phyloP scores from a whole-genome alignment of 2,329 filamentous ascomycete species.

The Colletotrichum sp. region DNA sequence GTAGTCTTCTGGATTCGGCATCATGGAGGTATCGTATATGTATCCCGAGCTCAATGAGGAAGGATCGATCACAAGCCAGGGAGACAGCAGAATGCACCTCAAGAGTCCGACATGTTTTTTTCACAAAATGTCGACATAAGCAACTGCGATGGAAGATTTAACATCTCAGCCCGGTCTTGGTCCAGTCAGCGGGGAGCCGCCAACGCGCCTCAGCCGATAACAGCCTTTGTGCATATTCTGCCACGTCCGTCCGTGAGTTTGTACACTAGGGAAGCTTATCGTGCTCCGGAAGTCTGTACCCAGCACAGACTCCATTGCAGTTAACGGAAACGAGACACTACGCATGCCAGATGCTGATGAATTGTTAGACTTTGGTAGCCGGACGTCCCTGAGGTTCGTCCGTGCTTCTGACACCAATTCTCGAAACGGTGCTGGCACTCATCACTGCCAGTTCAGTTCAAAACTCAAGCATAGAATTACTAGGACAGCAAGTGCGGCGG shows the following conservation, averaged over 20 bases:
- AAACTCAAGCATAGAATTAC: background rate
- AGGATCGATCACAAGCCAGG: background rate
- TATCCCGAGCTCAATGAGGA: background rate
- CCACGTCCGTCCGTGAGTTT: background rate
- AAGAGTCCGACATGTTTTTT: background rate
- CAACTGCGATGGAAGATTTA: background rate
- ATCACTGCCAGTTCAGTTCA: background rate
- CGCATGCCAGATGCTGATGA: background rate
- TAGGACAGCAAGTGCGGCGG: background rate
- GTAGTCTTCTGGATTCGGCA: background rate
- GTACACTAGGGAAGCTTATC: background rate
- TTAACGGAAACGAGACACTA: background rate
- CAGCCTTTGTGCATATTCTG: background rate
- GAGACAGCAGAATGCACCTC: background rate
- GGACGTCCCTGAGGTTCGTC: background rate
- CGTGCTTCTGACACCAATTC: background rate
- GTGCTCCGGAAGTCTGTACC: background rate
- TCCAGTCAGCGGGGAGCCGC: background rate
- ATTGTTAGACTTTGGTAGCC: background rate
- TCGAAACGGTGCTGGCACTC: background rate
- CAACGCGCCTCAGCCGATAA: background rate
- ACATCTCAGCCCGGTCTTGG: background rate
- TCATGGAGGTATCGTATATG: background rate
- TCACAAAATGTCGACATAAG: background rate
- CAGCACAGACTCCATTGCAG: background rate